These are phyloP conservation scores for Pezicula radicicola DNA, from an alignment of 2,329 filamentous ascomycete species.

Conservation along the genomic window DNA sequence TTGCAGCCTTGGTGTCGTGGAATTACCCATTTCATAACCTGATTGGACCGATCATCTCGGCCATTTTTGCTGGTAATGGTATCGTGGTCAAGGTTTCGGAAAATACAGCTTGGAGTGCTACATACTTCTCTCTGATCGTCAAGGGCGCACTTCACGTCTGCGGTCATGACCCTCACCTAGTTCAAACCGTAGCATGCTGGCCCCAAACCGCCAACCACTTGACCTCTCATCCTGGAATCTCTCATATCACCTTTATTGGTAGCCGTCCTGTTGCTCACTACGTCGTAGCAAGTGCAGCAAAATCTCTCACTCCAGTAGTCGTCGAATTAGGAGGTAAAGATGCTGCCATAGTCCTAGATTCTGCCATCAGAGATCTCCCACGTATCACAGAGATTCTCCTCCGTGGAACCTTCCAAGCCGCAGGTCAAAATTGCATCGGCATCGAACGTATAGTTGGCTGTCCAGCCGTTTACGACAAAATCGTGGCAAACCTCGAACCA, in stretches of 20 bases:
- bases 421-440: slow-evolving; percentile 96
- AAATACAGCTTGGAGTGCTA: slow-evolving; percentile 88
- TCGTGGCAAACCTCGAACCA: slow-evolving; percentile 68
- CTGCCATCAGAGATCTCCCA: slow-evolving; percentile 57
- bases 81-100: slow-evolving; percentile 94
- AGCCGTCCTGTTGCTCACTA: slow-evolving; percentile 82
- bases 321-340: slow-evolving; percentile 96
- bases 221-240: slow-evolving; percentile 79
- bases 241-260: slow-evolving; percentile 95
- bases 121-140: slow-evolving; percentile 78
- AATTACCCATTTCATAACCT: slow-evolving; percentile 98
- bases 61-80: slow-evolving; percentile 86
- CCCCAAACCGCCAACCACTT: slow-evolving; percentile 77
- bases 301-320: slow-evolving; percentile 79
- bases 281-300: slow-evolving; percentile 83
- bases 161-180: slow-evolving; percentile 75
- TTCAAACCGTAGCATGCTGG: slow-evolving; percentile 87
- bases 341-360: slow-evolving; percentile 84
- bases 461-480: slow-evolving; percentile 69
- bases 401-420: slow-evolving; percentile 90
- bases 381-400: slow-evolving; percentile 81
- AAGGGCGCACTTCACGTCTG: slow-evolving; percentile 77
- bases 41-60: slow-evolving; percentile 84
- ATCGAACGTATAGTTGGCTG: slow-evolving; percentile 89
- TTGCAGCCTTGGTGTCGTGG: slow-evolving; percentile 92